These are phyloP conservation scores for Elasticomyces elasticus DNA, from an alignment of 495 filamentous ascomycete genomes.

Conservation along the genomic window DNA sequence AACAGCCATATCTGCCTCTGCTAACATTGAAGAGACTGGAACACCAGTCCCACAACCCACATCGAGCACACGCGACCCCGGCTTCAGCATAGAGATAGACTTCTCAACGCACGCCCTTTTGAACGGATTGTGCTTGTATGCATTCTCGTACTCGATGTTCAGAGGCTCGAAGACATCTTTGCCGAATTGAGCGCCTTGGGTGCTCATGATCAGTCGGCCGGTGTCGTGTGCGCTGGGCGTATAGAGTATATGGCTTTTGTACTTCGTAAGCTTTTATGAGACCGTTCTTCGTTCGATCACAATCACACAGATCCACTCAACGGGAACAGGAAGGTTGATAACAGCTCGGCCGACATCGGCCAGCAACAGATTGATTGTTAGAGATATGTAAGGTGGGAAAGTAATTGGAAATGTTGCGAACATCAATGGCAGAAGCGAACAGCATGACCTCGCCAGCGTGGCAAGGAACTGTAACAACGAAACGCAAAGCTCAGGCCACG, in stretches of 20 bases:
- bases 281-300: not conserved
- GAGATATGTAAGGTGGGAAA: no score
- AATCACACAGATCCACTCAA: not conserved
- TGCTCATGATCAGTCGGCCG: not conserved
- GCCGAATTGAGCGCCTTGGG: not conserved
- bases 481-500: not conserved
- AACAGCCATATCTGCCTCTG: constrained; percentile 27
- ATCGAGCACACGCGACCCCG: constrained; percentile 27
- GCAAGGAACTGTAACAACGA: not conserved
- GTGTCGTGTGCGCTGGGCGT: no score
- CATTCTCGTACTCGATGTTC: constrained; percentile 15
- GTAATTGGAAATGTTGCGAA: no score
- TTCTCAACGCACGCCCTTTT: constrained; percentile 4
- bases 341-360: not conserved
- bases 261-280: no score
- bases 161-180: constrained; percentile 2
- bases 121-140: constrained; percentile 8
- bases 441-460: not conserved
- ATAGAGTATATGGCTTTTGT: no score
- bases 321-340: not conserved
- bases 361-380: no score
- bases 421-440: not conserved
- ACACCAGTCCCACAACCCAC: constrained; percentile 35
- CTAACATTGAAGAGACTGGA: constrained; percentile 30
- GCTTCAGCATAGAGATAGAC: constrained; percentile 17